Evolutionary conservation across 2,329 filamentous ascomycete species (phyloP).

Genomic region (Acephala macrosclerotiorum): DNA sequence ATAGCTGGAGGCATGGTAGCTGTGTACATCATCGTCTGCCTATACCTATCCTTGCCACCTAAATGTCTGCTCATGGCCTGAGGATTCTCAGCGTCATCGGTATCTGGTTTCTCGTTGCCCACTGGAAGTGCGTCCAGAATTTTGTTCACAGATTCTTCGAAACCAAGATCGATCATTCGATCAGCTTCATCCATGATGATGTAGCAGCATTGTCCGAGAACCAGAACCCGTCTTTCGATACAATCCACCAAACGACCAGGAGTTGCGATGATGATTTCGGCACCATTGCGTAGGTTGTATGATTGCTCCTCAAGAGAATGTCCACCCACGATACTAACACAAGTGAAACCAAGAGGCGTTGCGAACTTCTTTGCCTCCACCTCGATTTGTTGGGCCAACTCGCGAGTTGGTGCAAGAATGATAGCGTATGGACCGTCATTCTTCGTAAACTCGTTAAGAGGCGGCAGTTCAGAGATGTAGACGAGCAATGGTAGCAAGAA

Average conservation of each 20-base stretch:
- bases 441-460: slow-evolving; percentile 83
- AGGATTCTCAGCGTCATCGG: slow-evolving; percentile 87
- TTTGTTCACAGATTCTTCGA: slow-evolving; percentile 97
- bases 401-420: slow-evolving; percentile 93
- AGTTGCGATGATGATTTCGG: slow-evolving; percentile 98
- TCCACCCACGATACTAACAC: slow-evolving; percentile 97
- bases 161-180: slow-evolving; percentile 98
- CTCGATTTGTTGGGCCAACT: slow-evolving; percentile 97
- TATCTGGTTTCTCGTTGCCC: slow-evolving; percentile 93
- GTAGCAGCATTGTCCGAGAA: slow-evolving; percentile 96
- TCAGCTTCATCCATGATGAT: slow-evolving; percentile 99
- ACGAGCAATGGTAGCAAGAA: slow-evolving; percentile 92
- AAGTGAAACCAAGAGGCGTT: slow-evolving; percentile 86
- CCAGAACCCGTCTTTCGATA: slow-evolving; percentile 89
- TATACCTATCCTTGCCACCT: slow-evolving; percentile 79
- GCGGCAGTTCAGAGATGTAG: slow-evolving; percentile 91
- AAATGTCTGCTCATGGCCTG: slow-evolving; percentile 84
- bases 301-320: slow-evolving; percentile 94
- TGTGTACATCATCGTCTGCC: slow-evolving; percentile 99
- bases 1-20: slow-evolving; percentile 95
- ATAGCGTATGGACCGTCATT: slow-evolving; percentile 98
- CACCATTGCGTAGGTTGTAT: slow-evolving; percentile 87
- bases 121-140: slow-evolving; percentile 95
- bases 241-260: slow-evolving; percentile 97
- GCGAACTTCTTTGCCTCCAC: slow-evolving; percentile 94